A percentile compares a stretch with the other conserved stretches of the same genome.
Evolutionary conservation across 345 rosid species (phyloP).

Genomic region (Moricandia arvensis): DNA sequence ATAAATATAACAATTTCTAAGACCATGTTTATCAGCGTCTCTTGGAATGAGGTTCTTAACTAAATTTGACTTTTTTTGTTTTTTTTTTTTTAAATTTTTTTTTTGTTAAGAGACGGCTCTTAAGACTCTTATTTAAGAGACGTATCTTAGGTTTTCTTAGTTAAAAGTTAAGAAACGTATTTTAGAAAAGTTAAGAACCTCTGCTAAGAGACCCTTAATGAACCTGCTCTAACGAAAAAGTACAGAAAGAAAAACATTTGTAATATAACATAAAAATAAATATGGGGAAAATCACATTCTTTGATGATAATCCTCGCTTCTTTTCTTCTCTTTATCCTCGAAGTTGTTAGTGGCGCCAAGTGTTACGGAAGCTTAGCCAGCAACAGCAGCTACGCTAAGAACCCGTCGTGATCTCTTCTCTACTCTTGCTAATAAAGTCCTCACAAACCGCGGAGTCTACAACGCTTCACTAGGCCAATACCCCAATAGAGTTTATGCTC

Average conservation of each 20-base stretch:
- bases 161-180: no score
- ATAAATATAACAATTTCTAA: neutral
- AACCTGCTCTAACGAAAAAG: no score
- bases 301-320: slow-evolving; percentile 8
- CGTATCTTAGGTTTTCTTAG: no score
- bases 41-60: no score
- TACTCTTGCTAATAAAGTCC: neutral
- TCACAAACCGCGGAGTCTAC: neutral
- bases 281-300: neutral
- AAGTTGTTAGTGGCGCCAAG: neutral
- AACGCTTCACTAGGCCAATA: neutral
- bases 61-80: no score
- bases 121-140: no score
- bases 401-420: neutral
- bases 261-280: no score
- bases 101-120: no score
- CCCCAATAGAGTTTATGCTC: neutral
- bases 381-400: neutral
- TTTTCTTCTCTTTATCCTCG: slow-evolving; percentile 15
- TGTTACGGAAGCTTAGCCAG: neutral
- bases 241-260: neutral
- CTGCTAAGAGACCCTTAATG: no score
- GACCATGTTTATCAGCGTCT: no score
- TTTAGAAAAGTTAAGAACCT: no score
- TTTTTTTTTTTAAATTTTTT: no score